These are phyloP conservation scores for Ilex paraguariensis DNA, from an alignment of 305 asterid genomes.

Conservation along the genomic window DNA sequence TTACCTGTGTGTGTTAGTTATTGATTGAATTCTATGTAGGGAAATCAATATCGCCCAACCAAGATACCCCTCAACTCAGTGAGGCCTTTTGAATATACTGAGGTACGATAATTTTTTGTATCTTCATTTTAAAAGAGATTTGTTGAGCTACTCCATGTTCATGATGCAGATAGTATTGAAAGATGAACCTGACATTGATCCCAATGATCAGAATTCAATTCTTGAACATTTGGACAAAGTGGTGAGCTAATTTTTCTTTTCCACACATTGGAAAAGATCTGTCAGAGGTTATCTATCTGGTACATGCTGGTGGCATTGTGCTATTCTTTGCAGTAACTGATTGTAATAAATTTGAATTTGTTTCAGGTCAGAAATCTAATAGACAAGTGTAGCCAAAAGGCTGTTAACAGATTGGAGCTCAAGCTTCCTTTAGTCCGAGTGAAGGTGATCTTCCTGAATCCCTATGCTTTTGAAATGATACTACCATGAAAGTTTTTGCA, in stretches of 20 bases:
- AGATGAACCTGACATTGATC: conserved; percentile 88
- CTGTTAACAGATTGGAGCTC: conserved; percentile 47
- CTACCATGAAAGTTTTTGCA: background rate
- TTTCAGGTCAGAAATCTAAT: conserved; percentile 72
- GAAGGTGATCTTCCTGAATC: conserved; percentile 39
- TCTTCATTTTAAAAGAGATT: conserved; percentile 21
- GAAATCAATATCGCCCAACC: conserved; percentile 93
- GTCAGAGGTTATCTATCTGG: too few species aligned
- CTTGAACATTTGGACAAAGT: conserved; percentile 93
- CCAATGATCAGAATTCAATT: conserved; percentile 87
- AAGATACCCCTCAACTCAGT: conserved; percentile 92
- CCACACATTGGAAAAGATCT: too few species aligned
- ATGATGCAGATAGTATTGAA: conserved; percentile 72
- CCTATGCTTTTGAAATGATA: background rate
- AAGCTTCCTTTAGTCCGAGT: conserved; percentile 91
- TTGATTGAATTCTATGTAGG: conserved; percentile 37
- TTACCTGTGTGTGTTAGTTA: conserved; percentile 10
- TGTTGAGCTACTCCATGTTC: conserved; percentile 23
- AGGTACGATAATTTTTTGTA: conserved; percentile 47
- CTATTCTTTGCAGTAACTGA: background rate
- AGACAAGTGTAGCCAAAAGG: conserved; percentile 59
- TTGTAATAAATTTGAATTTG: conserved; percentile 10
- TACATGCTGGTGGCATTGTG: background rate
- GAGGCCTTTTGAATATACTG: conserved; percentile 91
- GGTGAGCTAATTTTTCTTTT: conserved; percentile 36